These are phyloP conservation scores for Peronospora farinosa DNA, from an alignment of 352 stramenopile species.

Conservation along the genomic window DNA sequence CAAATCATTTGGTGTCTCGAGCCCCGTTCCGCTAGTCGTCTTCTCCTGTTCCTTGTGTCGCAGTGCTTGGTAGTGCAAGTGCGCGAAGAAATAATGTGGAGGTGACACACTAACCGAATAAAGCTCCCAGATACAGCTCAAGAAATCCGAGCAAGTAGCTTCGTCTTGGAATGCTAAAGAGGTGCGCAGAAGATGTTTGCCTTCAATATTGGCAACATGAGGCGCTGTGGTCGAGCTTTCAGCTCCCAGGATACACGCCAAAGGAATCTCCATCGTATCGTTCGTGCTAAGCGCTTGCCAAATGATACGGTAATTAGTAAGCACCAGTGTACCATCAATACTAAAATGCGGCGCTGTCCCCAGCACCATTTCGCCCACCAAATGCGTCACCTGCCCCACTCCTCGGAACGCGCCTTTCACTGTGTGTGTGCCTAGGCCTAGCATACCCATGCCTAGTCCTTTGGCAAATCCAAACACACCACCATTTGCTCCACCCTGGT, in stretches of 20 bases:
- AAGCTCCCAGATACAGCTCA: conserved; percentile 67
- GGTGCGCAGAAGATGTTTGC: conserved; percentile 72
- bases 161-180: conserved; percentile 83
- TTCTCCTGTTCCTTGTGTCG: conserved; percentile 34
- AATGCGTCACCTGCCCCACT: conserved; percentile 80
- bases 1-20: conserved; percentile 40
- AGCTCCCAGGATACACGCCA: conserved; percentile 68
- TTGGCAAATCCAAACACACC: conserved; percentile 86
- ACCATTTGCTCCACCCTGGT: conserved; percentile 74
- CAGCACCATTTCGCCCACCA: conserved; percentile 83
- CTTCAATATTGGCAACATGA: conserved; percentile 81
- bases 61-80: conserved; percentile 67
- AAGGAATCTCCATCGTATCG: conserved; percentile 76
- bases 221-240: conserved; percentile 78
- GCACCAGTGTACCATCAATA: conserved; percentile 72
- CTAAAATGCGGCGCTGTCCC: conserved; percentile 81
- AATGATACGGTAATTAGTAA: conserved; percentile 85
- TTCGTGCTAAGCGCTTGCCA: conserved; percentile 75
- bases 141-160: conserved; percentile 63
- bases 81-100: conserved; percentile 68
- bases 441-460: conserved; percentile 80
- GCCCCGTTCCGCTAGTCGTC: conserved; percentile 20
- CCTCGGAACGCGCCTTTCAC: conserved; percentile 83
- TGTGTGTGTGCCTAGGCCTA: conserved; percentile 76
- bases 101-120: conserved; percentile 33